Evolutionary conservation across 352 stramenopile species (phyloP).

Genomic region (Phytophthora kernoviae): DNA sequence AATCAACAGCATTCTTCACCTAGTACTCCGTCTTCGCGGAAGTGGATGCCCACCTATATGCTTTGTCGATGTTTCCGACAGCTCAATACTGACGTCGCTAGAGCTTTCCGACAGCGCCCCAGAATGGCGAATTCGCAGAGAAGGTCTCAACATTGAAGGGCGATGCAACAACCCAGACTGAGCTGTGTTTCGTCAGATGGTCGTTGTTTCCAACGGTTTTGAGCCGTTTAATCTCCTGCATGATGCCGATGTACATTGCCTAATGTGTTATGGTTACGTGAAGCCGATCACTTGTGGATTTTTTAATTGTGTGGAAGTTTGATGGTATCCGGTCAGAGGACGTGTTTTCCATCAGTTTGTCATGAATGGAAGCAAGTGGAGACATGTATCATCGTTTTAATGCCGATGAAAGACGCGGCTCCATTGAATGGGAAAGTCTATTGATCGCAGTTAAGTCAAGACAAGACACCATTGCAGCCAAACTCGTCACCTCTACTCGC

Average conservation of each 20-base stretch:
- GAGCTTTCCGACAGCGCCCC: slow-evolving; percentile 8
- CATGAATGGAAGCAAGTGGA: slow-evolving; percentile 17
- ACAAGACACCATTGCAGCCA: neutral
- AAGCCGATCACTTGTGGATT: slow-evolving; percentile 24
- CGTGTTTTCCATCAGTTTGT: slow-evolving; percentile 14
- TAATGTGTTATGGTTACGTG: slow-evolving; percentile 7
- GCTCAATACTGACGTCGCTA: slow-evolving; percentile 8
- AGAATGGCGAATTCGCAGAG: slow-evolving; percentile 8
- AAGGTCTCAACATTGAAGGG: slow-evolving; percentile 41
- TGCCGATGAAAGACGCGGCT: slow-evolving; percentile 18
- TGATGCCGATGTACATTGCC: slow-evolving; percentile 6
- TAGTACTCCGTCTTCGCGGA: slow-evolving; percentile 76
- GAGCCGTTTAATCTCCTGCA: slow-evolving; percentile 16
- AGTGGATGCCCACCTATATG: neutral
- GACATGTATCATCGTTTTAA: slow-evolving; percentile 29
- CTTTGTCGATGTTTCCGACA: slow-evolving; percentile 24
- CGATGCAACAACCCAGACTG: slow-evolving; percentile 12
- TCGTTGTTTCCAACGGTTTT: slow-evolving; percentile 13
- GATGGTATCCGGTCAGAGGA: slow-evolving; percentile 17
- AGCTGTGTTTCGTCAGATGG: slow-evolving; percentile 16
- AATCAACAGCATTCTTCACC: slow-evolving; percentile 87
- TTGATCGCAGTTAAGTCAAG: slow-evolving; percentile 16
- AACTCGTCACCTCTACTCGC: neutral
- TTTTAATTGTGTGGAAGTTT: slow-evolving; percentile 43
- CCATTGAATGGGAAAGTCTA: slow-evolving; percentile 20